Percentiles rank a stretch among this genome's conserved stretches.
These are phyloP conservation scores for Dalbergia cochinchinensis DNA, from an alignment of 306 rosid species.

Conservation along the genomic window DNA sequence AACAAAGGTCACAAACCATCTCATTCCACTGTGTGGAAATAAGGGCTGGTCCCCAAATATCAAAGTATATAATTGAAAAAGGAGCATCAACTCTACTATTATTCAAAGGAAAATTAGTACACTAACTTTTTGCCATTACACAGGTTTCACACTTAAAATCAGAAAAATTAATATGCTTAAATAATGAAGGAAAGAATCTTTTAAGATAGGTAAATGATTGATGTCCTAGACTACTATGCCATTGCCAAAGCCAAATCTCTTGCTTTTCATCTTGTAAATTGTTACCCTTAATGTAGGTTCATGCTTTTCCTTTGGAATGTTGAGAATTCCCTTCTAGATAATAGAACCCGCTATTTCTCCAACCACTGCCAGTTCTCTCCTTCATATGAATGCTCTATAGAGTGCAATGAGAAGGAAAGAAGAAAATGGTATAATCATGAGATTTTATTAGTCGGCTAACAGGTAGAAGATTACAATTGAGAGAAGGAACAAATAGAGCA, in stretches of 20 bases:
- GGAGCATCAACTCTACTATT: neutral
- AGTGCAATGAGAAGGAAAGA: neutral
- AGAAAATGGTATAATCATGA: neutral
- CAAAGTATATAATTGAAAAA: neutral
- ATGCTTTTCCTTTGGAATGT: neutral
- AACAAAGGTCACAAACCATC: neutral
- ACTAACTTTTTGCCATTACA: neutral
- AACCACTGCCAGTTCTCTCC: conserved; percentile 3
- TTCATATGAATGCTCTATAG: neutral
- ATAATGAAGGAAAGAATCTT: neutral
- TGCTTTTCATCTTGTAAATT: neutral
- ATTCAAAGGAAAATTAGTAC: neutral
- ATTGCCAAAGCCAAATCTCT: neutral
- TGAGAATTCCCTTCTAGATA: neutral
- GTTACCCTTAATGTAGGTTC: neutral
- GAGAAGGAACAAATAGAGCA: neutral
- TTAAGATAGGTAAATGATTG: conserved; percentile 1
- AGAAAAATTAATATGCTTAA: neutral
- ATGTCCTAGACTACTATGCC: neutral
- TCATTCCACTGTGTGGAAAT: neutral
- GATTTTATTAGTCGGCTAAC: neutral
- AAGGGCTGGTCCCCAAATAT: neutral
- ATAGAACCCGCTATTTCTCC: neutral
- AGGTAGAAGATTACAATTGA: neutral
- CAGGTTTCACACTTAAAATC: neutral